Evolutionary conservation across 2,329 filamentous ascomycete species (phyloP).

Genomic region (Alternaria sp.): DNA sequence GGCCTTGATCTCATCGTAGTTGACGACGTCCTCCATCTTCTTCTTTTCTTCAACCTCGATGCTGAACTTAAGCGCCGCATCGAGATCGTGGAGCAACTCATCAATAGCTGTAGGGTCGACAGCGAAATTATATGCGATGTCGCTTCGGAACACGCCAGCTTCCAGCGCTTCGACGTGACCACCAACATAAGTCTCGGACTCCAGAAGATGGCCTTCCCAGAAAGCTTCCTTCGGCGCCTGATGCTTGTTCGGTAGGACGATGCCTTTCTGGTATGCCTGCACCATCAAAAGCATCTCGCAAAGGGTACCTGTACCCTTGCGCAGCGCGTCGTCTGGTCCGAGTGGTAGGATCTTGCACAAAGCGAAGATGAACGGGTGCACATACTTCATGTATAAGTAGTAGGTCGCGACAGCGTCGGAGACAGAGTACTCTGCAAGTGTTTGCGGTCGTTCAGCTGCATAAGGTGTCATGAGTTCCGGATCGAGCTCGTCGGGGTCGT

Average conservation of each 20-base stretch:
- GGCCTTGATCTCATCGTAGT: slow-evolving; percentile 70
- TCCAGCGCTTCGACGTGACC: slow-evolving; percentile 99
- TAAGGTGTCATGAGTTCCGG: slow-evolving; percentile 95
- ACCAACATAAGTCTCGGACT: slow-evolving; percentile 97
- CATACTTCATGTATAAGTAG: slow-evolving; percentile 99
- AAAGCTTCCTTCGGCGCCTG: slow-evolving; percentile 89
- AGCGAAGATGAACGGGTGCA: slow-evolving; percentile 99
- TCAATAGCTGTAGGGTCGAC: slow-evolving; percentile 90
- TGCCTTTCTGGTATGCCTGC: slow-evolving; percentile 89
- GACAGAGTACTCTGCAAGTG: slow-evolving; percentile 95
- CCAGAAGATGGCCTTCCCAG: slow-evolving; percentile 93
- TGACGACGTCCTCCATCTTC: slow-evolving; percentile 57
- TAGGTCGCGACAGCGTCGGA: slow-evolving; percentile 99
- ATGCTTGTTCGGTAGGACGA: slow-evolving; percentile 96
- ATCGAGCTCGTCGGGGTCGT: slow-evolving; percentile 96
- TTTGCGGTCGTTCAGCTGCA: slow-evolving; percentile 88
- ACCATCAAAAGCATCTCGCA: slow-evolving; percentile 99
- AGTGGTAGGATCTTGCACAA: slow-evolving; percentile 95
- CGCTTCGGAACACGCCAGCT: slow-evolving; percentile 92
- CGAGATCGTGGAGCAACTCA: slow-evolving; percentile 83
- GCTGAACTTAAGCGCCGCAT: slow-evolving; percentile 87
- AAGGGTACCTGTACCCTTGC: slow-evolving; percentile 97
- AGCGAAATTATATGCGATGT: slow-evolving; percentile 93
- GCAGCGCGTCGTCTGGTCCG: slow-evolving; percentile 87
- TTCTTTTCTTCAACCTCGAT: slow-evolving; percentile 61